phyloP scores from a whole-genome alignment of 176 grass and related monocot genomes.

The Rhynchospora breviuscula region DNA sequence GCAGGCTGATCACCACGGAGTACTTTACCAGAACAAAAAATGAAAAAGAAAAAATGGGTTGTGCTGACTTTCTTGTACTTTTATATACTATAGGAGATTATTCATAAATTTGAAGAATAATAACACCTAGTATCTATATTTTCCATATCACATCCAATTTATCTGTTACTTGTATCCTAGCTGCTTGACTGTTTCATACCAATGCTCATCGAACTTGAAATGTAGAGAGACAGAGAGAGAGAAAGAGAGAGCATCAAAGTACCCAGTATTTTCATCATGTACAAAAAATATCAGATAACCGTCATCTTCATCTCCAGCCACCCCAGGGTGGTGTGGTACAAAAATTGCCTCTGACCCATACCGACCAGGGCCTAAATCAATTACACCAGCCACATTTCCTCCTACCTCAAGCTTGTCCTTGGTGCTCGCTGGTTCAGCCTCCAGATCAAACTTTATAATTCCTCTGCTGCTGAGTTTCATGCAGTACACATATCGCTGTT shows the following conservation, averaged over 20 bases:
- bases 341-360: conserved; percentile 76
- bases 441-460: conserved; percentile 36
- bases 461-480: conserved; percentile 47
- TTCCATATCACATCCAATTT: neutral
- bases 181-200: neutral
- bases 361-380: conserved; percentile 53
- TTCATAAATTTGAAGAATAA: neutral
- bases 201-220: neutral
- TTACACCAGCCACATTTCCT: conserved; percentile 62
- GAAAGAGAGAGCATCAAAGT: conserved; percentile 11
- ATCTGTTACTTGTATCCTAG: neutral
- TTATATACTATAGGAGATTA: neutral
- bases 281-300: conserved; percentile 34
- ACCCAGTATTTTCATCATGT: no score
- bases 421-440: conserved; percentile 30
- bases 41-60: no score
- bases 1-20: neutral
- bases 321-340: conserved; percentile 46
- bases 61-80: neutral
- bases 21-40: no score
- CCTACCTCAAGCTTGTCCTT: conserved; percentile 68
- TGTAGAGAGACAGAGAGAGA: no score
- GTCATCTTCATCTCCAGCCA: conserved; percentile 65
- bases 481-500: conserved; percentile 57
- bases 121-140: neutral